Evolutionary conservation across 169 alveolate species (phyloP).

Genomic region (Ichthyophthirius multifiliis): DNA sequence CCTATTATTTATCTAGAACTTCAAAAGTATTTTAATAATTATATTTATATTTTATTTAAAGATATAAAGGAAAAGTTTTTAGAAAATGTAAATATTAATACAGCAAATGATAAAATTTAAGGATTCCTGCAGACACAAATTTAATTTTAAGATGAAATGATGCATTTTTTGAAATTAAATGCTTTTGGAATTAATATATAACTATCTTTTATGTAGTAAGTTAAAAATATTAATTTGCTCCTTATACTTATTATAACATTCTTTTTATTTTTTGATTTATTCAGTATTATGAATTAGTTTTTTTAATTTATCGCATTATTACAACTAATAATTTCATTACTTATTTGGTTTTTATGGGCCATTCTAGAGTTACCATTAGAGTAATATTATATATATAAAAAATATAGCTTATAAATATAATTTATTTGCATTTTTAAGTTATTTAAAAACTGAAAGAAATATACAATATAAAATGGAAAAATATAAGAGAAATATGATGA

Average conservation of each 20-base stretch:
- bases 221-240: background rate
- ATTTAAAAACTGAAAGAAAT: background rate
- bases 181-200: constrained; percentile 2
- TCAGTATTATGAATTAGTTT: background rate
- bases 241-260: background rate
- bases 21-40: constrained; percentile 15
- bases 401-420: background rate
- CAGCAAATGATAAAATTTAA: constrained; percentile 34
- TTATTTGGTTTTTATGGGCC: background rate
- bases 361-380: background rate
- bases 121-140: constrained; percentile 22
- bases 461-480: too few relatives aligned
- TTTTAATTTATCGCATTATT: background rate
- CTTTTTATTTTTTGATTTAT: background rate
- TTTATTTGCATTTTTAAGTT: background rate
- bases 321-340: background rate
- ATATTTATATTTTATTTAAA: background rate
- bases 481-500: background rate
- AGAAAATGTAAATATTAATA: constrained; percentile 33
- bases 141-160: constrained; percentile 36
- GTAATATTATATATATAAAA: background rate
- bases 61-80: background rate
- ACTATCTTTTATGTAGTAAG: background rate
- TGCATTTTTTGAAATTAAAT: constrained; percentile 25
- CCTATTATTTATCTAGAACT: constrained; percentile 11